These are phyloP conservation scores for Radiomyces spectabilis DNA, from an alignment of 192 early-diverging fungal genomes.

Conservation along the genomic window DNA sequence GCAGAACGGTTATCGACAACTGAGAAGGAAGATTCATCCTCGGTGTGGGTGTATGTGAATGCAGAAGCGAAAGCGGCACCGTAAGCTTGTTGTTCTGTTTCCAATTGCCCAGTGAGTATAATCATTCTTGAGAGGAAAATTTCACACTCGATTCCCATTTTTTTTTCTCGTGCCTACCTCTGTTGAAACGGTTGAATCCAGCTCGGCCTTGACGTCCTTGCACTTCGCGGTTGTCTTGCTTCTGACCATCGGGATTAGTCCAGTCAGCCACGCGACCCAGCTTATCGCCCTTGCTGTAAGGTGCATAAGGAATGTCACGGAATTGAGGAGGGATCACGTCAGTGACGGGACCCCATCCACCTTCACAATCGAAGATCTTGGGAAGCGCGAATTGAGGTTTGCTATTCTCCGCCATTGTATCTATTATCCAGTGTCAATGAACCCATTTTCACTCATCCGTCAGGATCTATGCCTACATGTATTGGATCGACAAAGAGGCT, in stretches of 20 bases:
- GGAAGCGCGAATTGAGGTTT: constrained; percentile 67
- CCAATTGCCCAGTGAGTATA: neutral
- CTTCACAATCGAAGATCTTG: constrained; percentile 68
- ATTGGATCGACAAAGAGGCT: too few species aligned
- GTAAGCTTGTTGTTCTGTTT: constrained; percentile 65
- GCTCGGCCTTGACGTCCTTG: constrained; percentile 38
- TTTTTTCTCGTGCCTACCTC: constrained; percentile 13
- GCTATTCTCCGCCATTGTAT: constrained; percentile 13
- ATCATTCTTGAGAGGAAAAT: neutral
- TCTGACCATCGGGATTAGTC: constrained; percentile 52
- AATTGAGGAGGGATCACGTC: constrained; percentile 57
- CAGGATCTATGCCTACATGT: too few species aligned
- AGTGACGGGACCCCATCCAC: constrained; percentile 81
- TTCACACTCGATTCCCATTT: neutral
- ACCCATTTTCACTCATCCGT: too few species aligned
- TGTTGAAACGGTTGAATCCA: constrained; percentile 32
- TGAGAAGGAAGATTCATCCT: constrained; percentile 94
- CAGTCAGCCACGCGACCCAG: constrained; percentile 93
- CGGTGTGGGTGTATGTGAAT: constrained; percentile 83
- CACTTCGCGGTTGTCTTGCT: constrained; percentile 54
- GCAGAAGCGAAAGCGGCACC: constrained; percentile 75
- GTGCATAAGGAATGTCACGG: constrained; percentile 86
- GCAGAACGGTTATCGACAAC: constrained; percentile 76
- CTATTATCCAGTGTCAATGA: too few species aligned
- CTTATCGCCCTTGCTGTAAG: constrained; percentile 93